These are phyloP conservation scores for Sphagnum magellanicum DNA, from an alignment of 228 moss, liverwort and hornwort species.

Conservation along the genomic window DNA sequence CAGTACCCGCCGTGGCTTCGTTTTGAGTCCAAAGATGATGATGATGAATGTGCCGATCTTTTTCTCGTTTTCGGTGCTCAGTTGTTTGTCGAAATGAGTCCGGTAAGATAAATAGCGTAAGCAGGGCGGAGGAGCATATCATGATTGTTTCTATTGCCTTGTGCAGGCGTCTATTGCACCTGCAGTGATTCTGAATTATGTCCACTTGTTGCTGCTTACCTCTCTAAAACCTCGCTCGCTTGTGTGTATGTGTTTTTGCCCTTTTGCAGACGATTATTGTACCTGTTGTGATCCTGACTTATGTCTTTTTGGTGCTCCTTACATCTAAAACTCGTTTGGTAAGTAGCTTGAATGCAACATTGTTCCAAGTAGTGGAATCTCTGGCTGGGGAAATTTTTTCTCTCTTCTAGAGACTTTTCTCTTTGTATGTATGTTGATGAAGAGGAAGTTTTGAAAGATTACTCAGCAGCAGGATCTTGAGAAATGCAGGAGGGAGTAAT, in stretches of 20 bases:
- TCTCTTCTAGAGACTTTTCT: neutral
- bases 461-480: no score
- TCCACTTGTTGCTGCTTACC: neutral
- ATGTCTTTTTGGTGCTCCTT: neutral
- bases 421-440: neutral
- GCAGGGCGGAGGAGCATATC: no score
- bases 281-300: neutral
- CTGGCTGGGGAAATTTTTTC: neutral
- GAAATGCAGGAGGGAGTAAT: neutral
- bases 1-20: neutral
- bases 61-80: neutral
- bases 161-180: neutral
- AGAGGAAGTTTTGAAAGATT: no score
- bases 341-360: neutral
- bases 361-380: neutral
- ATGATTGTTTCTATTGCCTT: neutral
- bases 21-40: neutral
- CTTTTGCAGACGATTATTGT: neutral
- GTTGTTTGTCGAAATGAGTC: no score
- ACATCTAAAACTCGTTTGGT: neutral
- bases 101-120: no score
- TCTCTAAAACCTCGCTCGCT: neutral
- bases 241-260: no score
- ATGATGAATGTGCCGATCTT: neutral
- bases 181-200: neutral